Evolutionary conservation across 768 basidiomycete species (phyloP).

Genomic region (Lactarius quietus): DNA sequence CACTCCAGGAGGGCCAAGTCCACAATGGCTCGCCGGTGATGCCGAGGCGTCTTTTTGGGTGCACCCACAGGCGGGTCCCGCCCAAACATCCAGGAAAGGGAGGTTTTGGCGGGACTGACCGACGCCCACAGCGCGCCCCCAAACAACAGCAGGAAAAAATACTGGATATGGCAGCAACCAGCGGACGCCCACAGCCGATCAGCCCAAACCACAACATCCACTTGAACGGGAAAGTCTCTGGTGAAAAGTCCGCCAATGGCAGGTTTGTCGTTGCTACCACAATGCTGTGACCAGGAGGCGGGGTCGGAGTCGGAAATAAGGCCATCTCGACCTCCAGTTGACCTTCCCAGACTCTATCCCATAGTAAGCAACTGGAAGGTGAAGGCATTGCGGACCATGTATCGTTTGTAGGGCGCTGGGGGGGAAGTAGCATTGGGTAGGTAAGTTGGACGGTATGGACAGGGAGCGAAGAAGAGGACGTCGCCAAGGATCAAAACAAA

Average conservation of each 20-base stretch:
- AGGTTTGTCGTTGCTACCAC: background rate
- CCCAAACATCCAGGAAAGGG: slow-evolving; percentile 14
- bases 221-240: background rate
- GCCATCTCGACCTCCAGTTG: background rate
- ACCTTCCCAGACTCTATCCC: background rate
- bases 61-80: slow-evolving; percentile 8
- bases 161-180: background rate
- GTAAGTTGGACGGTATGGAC: background rate
- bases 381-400: background rate
- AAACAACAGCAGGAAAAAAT: background rate
- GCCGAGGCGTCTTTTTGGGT: slow-evolving; percentile 3
- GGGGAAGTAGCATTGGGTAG: background rate
- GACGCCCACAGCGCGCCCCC: slow-evolving; percentile 14
- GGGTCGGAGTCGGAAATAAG: slow-evolving; percentile 7
- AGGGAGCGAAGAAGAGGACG: background rate
- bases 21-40: background rate
- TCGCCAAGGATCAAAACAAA: background rate
- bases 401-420: background rate
- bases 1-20: background rate
- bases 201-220: slow-evolving; percentile 7
- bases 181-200: slow-evolving; percentile 8
- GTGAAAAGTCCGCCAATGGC: background rate
- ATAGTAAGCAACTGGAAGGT: background rate
- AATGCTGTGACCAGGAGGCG: background rate
- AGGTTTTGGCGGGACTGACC: slow-evolving; percentile 2